A percentile compares a stretch with the other conserved stretches of the same genome.
phyloP scores from a whole-genome alignment of 2,329 filamentous ascomycete genomes.

The Boeremia exigua region DNA sequence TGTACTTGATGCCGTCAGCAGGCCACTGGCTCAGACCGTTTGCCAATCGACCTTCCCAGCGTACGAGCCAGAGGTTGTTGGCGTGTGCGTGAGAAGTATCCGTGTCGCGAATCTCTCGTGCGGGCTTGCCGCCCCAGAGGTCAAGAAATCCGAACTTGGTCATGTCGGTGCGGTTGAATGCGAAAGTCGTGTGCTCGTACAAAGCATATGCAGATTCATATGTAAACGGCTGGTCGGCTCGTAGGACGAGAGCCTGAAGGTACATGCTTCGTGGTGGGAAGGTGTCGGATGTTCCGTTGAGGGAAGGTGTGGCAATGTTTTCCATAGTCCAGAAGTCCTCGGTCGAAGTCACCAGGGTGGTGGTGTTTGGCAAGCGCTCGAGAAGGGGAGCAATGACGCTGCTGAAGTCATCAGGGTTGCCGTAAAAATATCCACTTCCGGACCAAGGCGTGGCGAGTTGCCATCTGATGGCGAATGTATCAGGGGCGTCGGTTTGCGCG shows the following conservation, averaged over 20 bases:
- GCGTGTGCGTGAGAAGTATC: slow-evolving; percentile 16
- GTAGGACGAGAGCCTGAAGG: slow-evolving; percentile 22
- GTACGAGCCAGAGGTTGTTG: slow-evolving; percentile 22
- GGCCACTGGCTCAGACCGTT: slow-evolving; percentile 11
- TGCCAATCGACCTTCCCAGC: slow-evolving; percentile 17
- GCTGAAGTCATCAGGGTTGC: slow-evolving; percentile 23
- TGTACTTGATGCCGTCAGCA: slow-evolving; percentile 18
- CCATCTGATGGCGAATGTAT: slow-evolving; percentile 26
- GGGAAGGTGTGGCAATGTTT: slow-evolving; percentile 6
- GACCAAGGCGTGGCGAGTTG: slow-evolving; percentile 20
- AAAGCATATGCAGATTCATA: slow-evolving; percentile 18
- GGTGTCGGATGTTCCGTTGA: slow-evolving; percentile 18
- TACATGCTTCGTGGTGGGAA: slow-evolving; percentile 23
- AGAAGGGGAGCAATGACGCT: slow-evolving; percentile 17
- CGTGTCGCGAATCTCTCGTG: slow-evolving; percentile 11
- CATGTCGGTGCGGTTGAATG: slow-evolving; percentile 23
- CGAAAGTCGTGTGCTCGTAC: slow-evolving; percentile 16
- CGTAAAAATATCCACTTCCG: slow-evolving; percentile 26
- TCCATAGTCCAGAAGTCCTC: slow-evolving; percentile 26
- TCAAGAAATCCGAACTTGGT: slow-evolving; percentile 23
- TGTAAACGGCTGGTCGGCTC: slow-evolving; percentile 19
- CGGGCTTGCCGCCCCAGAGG: slow-evolving; percentile 20
- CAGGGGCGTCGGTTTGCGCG: slow-evolving; percentile 21
- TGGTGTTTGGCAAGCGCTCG: slow-evolving; percentile 20
- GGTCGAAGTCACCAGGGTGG: slow-evolving; percentile 12